These are phyloP conservation scores for Melocanna baccifera DNA, from an alignment of 176 grass and related monocot species.

Conservation along the genomic window DNA sequence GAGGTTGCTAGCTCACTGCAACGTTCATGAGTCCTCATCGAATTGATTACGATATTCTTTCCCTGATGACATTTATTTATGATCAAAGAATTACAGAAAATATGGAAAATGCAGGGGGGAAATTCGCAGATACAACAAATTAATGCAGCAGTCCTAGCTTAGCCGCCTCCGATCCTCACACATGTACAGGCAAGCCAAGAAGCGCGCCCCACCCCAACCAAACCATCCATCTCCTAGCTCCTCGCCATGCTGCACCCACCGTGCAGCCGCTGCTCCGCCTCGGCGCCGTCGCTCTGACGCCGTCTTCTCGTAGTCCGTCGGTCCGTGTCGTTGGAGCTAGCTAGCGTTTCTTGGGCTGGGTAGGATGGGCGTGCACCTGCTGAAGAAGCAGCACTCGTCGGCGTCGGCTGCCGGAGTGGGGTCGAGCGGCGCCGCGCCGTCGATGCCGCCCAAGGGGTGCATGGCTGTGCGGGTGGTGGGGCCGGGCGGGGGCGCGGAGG, in stretches of 20 bases:
- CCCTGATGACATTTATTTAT: too few relatives aligned
- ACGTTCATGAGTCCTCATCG: too few relatives aligned
- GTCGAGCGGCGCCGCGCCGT: not conserved
- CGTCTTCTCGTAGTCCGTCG: not conserved
- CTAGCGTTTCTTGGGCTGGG: not conserved
- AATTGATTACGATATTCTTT: too few relatives aligned
- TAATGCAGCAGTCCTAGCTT: too few relatives aligned
- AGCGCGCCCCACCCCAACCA: not conserved
- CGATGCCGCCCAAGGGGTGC: slow-evolving; percentile 77
- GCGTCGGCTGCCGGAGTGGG: not conserved
- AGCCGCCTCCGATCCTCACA: not conserved
- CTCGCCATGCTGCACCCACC: slow-evolving; percentile 12
- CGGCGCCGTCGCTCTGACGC: slow-evolving; percentile 1
- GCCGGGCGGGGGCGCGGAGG: slow-evolving; percentile 38
- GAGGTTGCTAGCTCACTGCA: too few relatives aligned
- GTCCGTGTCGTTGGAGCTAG: not conserved
- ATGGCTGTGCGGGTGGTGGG: slow-evolving; percentile 76
- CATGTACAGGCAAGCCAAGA: not conserved
- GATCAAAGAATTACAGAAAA: too few relatives aligned
- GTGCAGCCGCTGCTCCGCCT: not conserved
- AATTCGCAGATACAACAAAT: too few relatives aligned
- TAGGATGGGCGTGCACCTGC: slow-evolving; percentile 40
- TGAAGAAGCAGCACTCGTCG: slow-evolving; percentile 51
- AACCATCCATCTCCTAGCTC: not conserved
- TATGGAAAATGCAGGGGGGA: too few relatives aligned